phyloP scores from a whole-genome alignment of 1,139 yeast genomes.

The Diutina neorugosa region DNA sequence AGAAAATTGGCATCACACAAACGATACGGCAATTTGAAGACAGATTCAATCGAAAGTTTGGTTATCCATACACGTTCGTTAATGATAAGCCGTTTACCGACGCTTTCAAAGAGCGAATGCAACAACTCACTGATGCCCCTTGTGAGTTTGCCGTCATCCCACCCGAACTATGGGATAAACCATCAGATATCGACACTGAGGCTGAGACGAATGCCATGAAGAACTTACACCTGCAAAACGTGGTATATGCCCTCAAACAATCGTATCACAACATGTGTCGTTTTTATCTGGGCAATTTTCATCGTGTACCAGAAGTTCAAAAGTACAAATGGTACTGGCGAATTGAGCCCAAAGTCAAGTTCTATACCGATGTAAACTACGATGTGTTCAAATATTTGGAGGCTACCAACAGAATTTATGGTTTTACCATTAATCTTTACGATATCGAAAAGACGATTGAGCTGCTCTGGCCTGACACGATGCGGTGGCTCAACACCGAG shows the following conservation, averaged over 20 bases:
- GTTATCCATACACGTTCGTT: slow-evolving; percentile 71
- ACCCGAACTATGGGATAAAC: slow-evolving; percentile 52
- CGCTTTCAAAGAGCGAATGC: slow-evolving; percentile 35
- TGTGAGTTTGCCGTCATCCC: slow-evolving; percentile 49
- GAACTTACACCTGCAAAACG: slow-evolving; percentile 28
- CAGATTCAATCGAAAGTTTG: slow-evolving; percentile 54
- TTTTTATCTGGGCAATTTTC: slow-evolving; percentile 54
- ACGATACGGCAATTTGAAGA: slow-evolving; percentile 51
- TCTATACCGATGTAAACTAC: slow-evolving; percentile 56
- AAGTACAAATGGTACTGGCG: slow-evolving; percentile 62
- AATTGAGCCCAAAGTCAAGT: slow-evolving; percentile 63
- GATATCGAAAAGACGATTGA: slow-evolving; percentile 55
- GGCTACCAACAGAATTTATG: slow-evolving; percentile 51
- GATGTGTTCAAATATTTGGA: slow-evolving; percentile 70
- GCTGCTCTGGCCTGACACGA: slow-evolving; percentile 59
- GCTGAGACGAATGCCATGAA: slow-evolving; percentile 29
- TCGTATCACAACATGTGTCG: slow-evolving; percentile 78
- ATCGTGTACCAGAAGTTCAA: slow-evolving; percentile 45
- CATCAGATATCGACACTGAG: slow-evolving; percentile 36
- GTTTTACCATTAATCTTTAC: slow-evolving; percentile 55
- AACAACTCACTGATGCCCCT: slow-evolving; percentile 32
- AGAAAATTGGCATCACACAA: slow-evolving; percentile 31
- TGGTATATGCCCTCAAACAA: slow-evolving; percentile 50
- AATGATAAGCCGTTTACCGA: slow-evolving; percentile 59
- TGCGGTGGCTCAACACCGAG: slow-evolving; percentile 40